Percentiles rank a stretch among this genome's conserved stretches.
Evolutionary conservation across 2,329 filamentous ascomycete species (phyloP).

Genomic region (Trichoderma hamatum): DNA sequence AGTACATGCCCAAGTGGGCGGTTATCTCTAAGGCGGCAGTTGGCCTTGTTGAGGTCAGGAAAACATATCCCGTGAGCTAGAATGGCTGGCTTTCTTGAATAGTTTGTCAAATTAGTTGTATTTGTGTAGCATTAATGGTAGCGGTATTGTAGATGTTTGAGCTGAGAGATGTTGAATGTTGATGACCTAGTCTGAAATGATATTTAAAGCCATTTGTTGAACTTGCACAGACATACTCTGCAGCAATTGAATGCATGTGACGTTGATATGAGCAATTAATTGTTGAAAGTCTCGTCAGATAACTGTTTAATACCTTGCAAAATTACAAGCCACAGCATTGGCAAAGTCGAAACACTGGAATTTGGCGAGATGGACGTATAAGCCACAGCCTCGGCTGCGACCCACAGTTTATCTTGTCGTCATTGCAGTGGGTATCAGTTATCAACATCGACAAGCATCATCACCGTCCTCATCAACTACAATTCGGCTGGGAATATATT

Average conservation of each 20-base stretch:
- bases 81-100: neutral
- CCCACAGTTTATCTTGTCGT: neutral
- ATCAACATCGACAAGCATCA: neutral
- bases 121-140: neutral
- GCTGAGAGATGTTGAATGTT: neutral
- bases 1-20: slow-evolving; percentile 79
- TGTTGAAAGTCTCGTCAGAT: neutral
- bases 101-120: neutral
- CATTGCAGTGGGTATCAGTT: neutral
- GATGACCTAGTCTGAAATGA: neutral
- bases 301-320: neutral
- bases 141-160: neutral
- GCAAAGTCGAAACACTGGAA: no score
- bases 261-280: neutral
- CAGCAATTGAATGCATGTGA: neutral
- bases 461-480: neutral
- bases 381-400: slow-evolving; percentile 11
- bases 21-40: slow-evolving; percentile 74
- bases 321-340: no score
- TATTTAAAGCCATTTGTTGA: neutral
- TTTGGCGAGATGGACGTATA: neutral
- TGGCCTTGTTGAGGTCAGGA: slow-evolving; percentile 80
- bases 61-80: slow-evolving; percentile 53
- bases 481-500: neutral
- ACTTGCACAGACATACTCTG: neutral